phyloP scores from a whole-genome alignment of 495 filamentous ascomycete genomes.

The Penicillium macrosclerotiorum region DNA sequence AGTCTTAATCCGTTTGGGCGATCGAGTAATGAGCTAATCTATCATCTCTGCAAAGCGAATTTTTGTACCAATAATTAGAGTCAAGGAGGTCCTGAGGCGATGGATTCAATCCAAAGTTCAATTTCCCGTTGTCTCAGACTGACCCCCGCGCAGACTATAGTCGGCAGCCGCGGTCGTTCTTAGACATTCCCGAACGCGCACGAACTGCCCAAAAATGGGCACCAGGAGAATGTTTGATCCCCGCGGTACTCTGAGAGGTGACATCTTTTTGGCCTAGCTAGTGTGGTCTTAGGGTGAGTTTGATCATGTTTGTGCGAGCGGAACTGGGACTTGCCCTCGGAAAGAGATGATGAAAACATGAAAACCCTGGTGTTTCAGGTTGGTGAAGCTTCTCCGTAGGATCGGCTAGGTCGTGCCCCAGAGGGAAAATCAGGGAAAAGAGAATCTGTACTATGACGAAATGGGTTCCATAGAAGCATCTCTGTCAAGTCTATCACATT shows the following conservation, averaged over 20 bases:
- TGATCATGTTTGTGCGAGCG: too few species aligned
- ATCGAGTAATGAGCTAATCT: too few species aligned
- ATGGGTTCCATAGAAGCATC: neutral
- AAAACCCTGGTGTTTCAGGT: slow-evolving; percentile 2
- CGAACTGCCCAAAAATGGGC: neutral
- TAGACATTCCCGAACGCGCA: neutral
- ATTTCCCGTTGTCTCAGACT: too few species aligned
- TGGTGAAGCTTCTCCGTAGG: slow-evolving; percentile 3
- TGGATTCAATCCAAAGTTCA: too few species aligned
- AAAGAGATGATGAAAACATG: neutral
- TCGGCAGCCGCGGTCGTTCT: too few species aligned
- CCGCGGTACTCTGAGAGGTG: neutral
- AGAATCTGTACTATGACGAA: neutral
- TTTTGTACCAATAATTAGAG: too few species aligned
- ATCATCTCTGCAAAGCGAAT: too few species aligned
- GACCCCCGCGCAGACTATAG: too few species aligned
- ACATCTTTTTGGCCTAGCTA: neutral
- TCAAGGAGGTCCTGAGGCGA: too few species aligned
- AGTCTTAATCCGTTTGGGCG: too few species aligned
- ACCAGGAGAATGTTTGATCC: too few species aligned
- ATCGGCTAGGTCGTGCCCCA: neutral
- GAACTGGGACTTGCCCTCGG: neutral
- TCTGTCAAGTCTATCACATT: neutral
- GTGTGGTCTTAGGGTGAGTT: neutral
- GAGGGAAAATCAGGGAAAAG: neutral